Conservation (phyloP, 495 filamentous ascomycete genomes). For the Podospora pseudoanserina region DNA sequence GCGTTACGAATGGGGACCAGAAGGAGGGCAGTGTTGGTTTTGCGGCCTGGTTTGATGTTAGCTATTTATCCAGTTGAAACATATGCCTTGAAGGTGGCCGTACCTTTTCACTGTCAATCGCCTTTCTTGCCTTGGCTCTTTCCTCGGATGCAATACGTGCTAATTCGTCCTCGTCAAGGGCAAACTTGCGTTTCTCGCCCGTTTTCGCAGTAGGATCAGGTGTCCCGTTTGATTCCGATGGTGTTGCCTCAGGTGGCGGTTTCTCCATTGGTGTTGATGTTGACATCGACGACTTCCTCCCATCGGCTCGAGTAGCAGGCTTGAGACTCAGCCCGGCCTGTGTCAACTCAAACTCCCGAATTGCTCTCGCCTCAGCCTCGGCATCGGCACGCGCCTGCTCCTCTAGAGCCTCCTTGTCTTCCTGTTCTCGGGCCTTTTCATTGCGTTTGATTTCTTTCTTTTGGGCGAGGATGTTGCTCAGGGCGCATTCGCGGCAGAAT, state of each 20-base stretch:
- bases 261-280: slow-evolving; percentile 13
- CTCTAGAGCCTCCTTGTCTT: slow-evolving; percentile 54
- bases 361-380: slow-evolving; percentile 55
- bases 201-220: not conserved
- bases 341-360: slow-evolving; percentile 61
- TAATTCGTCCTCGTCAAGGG: slow-evolving; percentile 78
- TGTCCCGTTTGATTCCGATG: not conserved
- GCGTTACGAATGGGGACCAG: slow-evolving; percentile 87
- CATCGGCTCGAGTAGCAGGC: slow-evolving; percentile 35
- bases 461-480: slow-evolving; percentile 85
- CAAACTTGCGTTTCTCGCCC: slow-evolving; percentile 72
- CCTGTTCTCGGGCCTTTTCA: slow-evolving; percentile 62
- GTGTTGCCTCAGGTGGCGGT: slow-evolving; percentile 1
- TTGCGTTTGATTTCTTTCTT: slow-evolving; percentile 87
- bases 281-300: slow-evolving; percentile 3
- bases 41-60: slow-evolving; percentile 44
- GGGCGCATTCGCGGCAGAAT: slow-evolving; percentile 95
- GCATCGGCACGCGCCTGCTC: slow-evolving; percentile 50
- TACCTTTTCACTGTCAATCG: slow-evolving; percentile 73
- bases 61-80: not conserved
- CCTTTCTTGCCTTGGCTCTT: slow-evolving; percentile 60
- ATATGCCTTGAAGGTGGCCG: not conserved
- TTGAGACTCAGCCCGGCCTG: slow-evolving; percentile 68
- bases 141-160: slow-evolving; percentile 66
- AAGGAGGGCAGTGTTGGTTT: slow-evolving; percentile 83